Percentiles rank a stretch among this genome's conserved stretches.
Conservation (phyloP, 352 stramenopile species). For the Phytophthora constricta region DNA sequence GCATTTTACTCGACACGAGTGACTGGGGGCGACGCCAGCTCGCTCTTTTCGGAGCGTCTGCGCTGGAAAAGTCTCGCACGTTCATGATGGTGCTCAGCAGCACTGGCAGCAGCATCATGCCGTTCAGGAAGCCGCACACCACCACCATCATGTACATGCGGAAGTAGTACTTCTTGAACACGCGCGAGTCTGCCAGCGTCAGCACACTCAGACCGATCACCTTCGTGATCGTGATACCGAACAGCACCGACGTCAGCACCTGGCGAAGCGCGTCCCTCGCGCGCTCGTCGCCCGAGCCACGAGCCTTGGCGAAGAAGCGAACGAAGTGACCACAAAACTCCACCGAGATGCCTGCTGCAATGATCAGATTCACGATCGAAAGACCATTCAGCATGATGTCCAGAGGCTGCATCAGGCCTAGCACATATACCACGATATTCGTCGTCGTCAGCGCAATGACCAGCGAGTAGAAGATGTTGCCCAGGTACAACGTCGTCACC, state of each 20-base stretch:
- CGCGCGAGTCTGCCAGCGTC: constrained; percentile 79
- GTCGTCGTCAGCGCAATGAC: constrained; percentile 50
- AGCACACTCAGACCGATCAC: constrained; percentile 81
- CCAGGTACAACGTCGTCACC: constrained; percentile 58
- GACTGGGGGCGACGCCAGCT: too few species aligned
- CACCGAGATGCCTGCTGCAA: constrained; percentile 75
- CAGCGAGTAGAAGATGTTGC: constrained; percentile 51
- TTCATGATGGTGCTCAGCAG: too few species aligned
- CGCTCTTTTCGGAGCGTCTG: too few species aligned
- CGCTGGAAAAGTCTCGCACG: too few species aligned
- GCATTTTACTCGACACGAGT: too few species aligned
- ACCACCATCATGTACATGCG: constrained; percentile 91
- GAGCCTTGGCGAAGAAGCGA: constrained; percentile 65
- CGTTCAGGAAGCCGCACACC: constrained; percentile 80
- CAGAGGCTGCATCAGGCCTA: constrained; percentile 65
- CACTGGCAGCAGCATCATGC: not conserved
- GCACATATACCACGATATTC: constrained; percentile 62
- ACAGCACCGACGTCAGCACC: constrained; percentile 76
- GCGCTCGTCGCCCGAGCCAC: constrained; percentile 47
- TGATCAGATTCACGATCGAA: constrained; percentile 87
- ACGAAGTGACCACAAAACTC: constrained; percentile 87
- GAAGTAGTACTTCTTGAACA: constrained; percentile 93
- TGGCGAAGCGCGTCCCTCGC: constrained; percentile 55
- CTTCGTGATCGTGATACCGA: constrained; percentile 91
- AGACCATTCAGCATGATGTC: constrained; percentile 83